These are phyloP conservation scores for Nitzschia putrida DNA, from an alignment of 108 stramenopile species.

Conservation along the genomic window DNA sequence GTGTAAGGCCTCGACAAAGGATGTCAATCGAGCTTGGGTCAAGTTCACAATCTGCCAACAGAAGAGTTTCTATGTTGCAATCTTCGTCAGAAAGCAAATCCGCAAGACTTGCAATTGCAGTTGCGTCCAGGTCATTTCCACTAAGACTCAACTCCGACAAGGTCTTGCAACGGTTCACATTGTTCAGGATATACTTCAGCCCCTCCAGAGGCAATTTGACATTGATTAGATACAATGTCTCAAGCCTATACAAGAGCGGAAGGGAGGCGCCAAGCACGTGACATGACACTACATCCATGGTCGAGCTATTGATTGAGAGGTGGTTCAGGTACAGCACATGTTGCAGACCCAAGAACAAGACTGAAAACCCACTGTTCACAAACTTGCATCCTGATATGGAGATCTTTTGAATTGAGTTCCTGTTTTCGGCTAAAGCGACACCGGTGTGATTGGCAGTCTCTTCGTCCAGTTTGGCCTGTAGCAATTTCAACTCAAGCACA, in stretches of 20 bases:
- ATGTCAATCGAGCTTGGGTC: conserved; percentile 13
- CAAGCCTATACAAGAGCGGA: background rate
- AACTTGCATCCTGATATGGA: conserved; percentile 1
- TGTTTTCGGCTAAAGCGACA: conserved; percentile 2
- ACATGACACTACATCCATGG: background rate
- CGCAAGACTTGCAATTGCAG: background rate
- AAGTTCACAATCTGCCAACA: conserved; percentile 3
- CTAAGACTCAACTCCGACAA: conserved; percentile 5
- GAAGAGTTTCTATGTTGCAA: conserved; percentile 4
- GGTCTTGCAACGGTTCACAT: background rate
- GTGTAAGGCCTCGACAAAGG: background rate
- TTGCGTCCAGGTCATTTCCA: conserved; percentile 5
- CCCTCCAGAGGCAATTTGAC: conserved; percentile 7
- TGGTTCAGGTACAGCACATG: conserved; percentile 9
- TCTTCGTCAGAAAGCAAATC: background rate
- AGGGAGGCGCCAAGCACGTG: conserved; percentile 1
- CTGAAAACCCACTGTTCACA: conserved; percentile 11
- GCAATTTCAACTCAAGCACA: background rate
- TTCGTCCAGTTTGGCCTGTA: background rate
- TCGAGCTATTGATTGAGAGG: background rate
- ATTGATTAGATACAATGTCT: background rate
- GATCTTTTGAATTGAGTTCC: conserved; percentile 5
- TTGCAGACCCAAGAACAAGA: conserved; percentile 15
- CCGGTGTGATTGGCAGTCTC: conserved; percentile 7
- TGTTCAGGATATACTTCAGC: conserved; percentile 1